Evolutionary conservation across 2,329 filamentous ascomycete genomes (phyloP), one percentile per base, ranked within the genome.

Genomic region (Penicillium hesseltinei): DNA sequence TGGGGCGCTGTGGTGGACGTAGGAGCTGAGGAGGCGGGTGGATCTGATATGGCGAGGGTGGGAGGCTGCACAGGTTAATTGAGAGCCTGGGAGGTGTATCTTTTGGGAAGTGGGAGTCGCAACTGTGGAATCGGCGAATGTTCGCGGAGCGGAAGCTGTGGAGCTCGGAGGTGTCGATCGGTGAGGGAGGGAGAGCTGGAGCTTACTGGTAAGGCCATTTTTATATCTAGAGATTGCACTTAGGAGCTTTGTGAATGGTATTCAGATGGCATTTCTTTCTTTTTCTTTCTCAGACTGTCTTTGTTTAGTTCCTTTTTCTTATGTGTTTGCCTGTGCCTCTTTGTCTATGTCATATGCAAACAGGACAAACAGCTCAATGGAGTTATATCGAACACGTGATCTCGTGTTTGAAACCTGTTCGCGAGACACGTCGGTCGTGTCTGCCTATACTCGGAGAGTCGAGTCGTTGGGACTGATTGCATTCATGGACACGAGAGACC

Each of bases 331-430:
- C 35, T 27, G 46, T 54, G 39, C 8, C 25, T 45, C 50, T 45
- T 27, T 19, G 6, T 19, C 29, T 8, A 51, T 51, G 38, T 52
- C 39, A 46, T 45, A 8, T 53, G 35, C 67, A 70, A 70, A 69
- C 67, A 57, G 11, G 45, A 6, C 60, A 66, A 64, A 64, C 64
- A 54, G 5, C 45, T 27, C 8, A 15, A 57, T 60, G 7, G 45
- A 58, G 62, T 17, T 44, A 63, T 62, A 60, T 58, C 29, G 42
- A n/a, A 25, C 70, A 71, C 54, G 68, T 72, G 70, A 71, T 46
- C 57, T 67, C 69, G 71, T 69, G 67, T 68, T 61, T 39, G 35
- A 42, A 58, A 62, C 66, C 65, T 66, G 62, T 64, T 59, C 40
- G 47, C 39, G 36, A 31, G 48, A 60, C 57, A 62, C 66, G 65